Conservation (phyloP, 2,329 filamentous ascomycete genomes). For the Colletotrichum orbiculare region DNA sequence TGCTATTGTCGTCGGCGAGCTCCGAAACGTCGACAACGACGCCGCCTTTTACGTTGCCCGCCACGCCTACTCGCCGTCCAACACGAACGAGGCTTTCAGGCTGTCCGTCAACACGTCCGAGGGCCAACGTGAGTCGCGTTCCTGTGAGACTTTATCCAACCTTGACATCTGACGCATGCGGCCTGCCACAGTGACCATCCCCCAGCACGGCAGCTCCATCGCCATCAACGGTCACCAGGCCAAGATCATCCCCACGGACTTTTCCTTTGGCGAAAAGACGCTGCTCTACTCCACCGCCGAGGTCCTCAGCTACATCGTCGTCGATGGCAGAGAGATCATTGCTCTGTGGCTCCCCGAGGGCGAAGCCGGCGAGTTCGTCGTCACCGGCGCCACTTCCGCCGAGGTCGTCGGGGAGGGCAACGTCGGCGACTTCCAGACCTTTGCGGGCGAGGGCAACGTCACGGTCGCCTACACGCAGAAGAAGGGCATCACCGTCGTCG, state of each 20-base stretch:
- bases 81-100: constrained; percentile 62
- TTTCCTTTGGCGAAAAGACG: constrained; percentile 61
- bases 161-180: neutral
- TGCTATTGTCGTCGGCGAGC: constrained; percentile 63
- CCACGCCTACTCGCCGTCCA: constrained; percentile 64
- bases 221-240: constrained; percentile 70
- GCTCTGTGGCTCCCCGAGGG: constrained; percentile 65
- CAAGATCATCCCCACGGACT: constrained; percentile 72
- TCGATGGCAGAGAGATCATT: constrained; percentile 59
- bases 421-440: constrained; percentile 53
- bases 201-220: constrained; percentile 59
- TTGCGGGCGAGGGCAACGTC: constrained; percentile 51
- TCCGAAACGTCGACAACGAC: constrained; percentile 68
- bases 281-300: constrained; percentile 67
- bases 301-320: constrained; percentile 60
- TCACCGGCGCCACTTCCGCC: constrained; percentile 50
- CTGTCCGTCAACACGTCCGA: constrained; percentile 66
- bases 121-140: constrained; percentile 49
- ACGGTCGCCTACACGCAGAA: constrained; percentile 61
- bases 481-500: constrained; percentile 58
- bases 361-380: constrained; percentile 64
- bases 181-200: constrained; percentile 55
- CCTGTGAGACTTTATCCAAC: too few species aligned
- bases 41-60: constrained; percentile 69
- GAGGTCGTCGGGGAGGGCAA: constrained; percentile 49